Evolutionary conservation across 1,284 basidiomycete genomes (phyloP), one percentile per base, ranked within the genome.

Genomic region (Veloporphyrellus conicus): DNA sequence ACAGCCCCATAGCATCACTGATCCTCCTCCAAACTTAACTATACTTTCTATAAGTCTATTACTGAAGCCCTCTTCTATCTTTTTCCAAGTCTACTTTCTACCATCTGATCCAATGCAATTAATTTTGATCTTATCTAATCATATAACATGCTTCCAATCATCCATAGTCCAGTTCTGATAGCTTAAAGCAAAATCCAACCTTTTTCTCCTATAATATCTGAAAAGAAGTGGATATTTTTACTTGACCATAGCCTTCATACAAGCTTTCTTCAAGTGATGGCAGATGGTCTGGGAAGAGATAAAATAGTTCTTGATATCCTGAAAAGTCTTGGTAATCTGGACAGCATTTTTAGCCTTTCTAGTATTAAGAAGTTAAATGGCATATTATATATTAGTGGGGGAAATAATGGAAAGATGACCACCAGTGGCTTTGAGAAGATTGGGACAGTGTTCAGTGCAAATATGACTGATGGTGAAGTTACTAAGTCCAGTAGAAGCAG

Each of bases 191-290:
- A n/a, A n/a, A n/a, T 41, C 28, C 8, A 41, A 16, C n/a, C 28
- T 18, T 12, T 28, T 19, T 19, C n/a, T 18, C 11, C 14, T 39
- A 32, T 45, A 23, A 23, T 14, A 14, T 19, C 27, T 10, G 11
- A 3, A 20, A 5, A 45, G 39, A 33, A 45, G 15, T 32, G 37
- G 22, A 6, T 6, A 22, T 45, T 45, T 46, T 2, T 33, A 0
- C 44, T 50, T 47, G 11, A 50, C 48, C 31, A 49, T 41, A 54
- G 40, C 43, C 32, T 45, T 49, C 22, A 49, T n/a, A n/a, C n/a
- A n/a, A n/a, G n/a, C n/a, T n/a, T n/a, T n/a, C n/a, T n/a, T n/a
- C n/a, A n/a, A n/a, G 35, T 28, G 27, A 37, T 15, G 15, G 19
- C 19, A 6, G 18, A 37, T 32, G 7, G 27, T 28, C 11, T 28